Base-by-base conservation (phyloP, 805 yeast species). In the Cyberlindnera petersonii region DNA sequence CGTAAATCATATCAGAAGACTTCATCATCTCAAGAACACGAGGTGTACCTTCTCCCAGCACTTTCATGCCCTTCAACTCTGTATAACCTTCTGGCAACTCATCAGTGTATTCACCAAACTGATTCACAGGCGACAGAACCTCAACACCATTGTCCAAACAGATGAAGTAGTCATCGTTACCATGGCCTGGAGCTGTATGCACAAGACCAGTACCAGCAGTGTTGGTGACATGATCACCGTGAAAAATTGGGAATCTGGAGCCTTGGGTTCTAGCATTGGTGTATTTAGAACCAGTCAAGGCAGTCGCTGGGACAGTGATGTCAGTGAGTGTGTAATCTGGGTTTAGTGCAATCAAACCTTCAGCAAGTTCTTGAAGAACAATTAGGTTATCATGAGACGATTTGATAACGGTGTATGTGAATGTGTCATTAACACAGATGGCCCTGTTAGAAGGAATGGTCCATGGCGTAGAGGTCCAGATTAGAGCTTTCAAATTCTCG, bases 381-480 rank as follows among this genome's bases (percentile, higher is more conserved):
- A 91, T 53, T 2, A 85, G 42, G 23, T 61, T 49, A 8, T 76
- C 83, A 11, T 59, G 32, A 13, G 59, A 46, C 11, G 59, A 46
- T 23, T 56, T 50, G 5, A 77, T 59, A 10, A 83, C 47, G 1
- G 79, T 74, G 56, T 93, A 93, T 0, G 59, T 55, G 39, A 85
- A 64, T 1, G 69, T 61, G 20, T 74, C 61, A 52, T 86, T 78
- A 29, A 83, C 71, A 31, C 93, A 81, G 30, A 93, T 77, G 0
- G 97, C 97, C 46, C 73, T 71, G 56, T 93, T 93, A 0, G 96
- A 81, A 5, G 86, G 85, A 23, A 93, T 68, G 0, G 99, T 93
- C 99, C 99, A 93, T 0, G 98, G 97, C 1, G 98, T 93, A 1
- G 96, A 89, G 0, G 99, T 93, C 99, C 99, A 93, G 40, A 93